A percentile compares a stretch with the other conserved stretches of the same genome.
phyloP scores from a whole-genome alignment of 2,329 filamentous ascomycete species.

The Eutypa lata region DNA sequence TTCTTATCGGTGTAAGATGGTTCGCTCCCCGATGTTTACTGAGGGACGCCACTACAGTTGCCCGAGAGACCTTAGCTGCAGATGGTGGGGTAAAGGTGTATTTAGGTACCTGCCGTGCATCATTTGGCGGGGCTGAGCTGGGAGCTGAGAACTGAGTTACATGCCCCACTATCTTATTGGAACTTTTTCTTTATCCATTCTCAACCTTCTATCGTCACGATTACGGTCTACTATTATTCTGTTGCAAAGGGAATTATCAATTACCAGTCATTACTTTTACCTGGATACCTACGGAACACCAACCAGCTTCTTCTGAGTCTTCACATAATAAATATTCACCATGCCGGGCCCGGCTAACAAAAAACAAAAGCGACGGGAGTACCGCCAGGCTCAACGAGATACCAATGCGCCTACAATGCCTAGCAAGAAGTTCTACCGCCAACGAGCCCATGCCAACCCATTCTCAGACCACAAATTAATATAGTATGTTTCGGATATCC shows the following conservation, averaged over 20 bases:
- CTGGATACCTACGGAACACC: too few species aligned
- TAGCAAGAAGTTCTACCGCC: constrained; percentile 93
- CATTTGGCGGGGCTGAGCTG: too few species aligned
- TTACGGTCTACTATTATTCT: too few species aligned
- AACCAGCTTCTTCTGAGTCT: too few species aligned
- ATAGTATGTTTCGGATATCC: constrained; percentile 62
- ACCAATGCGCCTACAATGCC: constrained; percentile 63
- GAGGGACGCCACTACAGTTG: not conserved
- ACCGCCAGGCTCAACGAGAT: constrained; percentile 53
- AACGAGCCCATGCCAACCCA: constrained; percentile 94
- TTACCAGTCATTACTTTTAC: too few species aligned
- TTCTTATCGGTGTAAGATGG: constrained; percentile 1
- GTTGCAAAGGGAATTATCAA: too few species aligned
- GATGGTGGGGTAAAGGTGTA: not conserved
- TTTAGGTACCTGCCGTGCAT: too few species aligned
- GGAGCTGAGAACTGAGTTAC: too few species aligned
- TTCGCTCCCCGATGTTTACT: not conserved
- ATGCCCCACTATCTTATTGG: not conserved
- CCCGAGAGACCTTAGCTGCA: not conserved
- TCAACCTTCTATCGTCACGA: too few species aligned
- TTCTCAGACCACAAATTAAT: constrained; percentile 90
- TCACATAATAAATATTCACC: not conserved
- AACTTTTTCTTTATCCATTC: too few species aligned
- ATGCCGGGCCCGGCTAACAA: constrained; percentile 52
- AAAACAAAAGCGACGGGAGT: constrained; percentile 63